Conservation (phyloP, 306 rosid species). For the Coriaria nepalensis region DNA sequence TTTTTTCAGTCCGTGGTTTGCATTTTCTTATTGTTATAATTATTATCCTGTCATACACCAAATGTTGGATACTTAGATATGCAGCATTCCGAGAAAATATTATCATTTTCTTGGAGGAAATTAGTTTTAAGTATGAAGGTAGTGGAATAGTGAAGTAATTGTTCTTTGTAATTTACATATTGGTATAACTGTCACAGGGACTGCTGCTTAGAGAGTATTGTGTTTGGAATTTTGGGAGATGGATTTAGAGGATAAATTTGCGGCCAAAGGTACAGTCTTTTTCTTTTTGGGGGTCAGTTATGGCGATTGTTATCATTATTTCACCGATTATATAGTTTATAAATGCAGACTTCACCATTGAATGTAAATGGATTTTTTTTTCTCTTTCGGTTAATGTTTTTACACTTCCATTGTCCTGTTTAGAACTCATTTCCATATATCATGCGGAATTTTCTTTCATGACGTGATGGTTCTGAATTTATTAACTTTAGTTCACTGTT, state of each 20-base stretch:
- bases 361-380: not conserved
- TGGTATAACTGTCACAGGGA: constrained; percentile 22
- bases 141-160: no score
- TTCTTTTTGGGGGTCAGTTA: no score
- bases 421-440: not conserved
- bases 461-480: not conserved
- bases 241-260: constrained; percentile 59
- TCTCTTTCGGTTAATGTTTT: not conserved
- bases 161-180: not conserved
- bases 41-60: no score
- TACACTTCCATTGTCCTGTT: not conserved
- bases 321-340: no score
- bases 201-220: constrained; percentile 14
- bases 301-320: no score
- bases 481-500: constrained; percentile 2
- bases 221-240: constrained; percentile 17
- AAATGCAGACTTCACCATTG: not conserved
- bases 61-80: no score
- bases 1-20: no score
- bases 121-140: no score
- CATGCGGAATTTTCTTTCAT: not conserved
- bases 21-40: no score
- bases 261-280: constrained; percentile 45
- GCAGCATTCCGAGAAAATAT: no score
- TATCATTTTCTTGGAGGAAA: no score